phyloP scores from a whole-genome alignment of 129 eudicot genomes.

The Flaveria sonorensis region DNA sequence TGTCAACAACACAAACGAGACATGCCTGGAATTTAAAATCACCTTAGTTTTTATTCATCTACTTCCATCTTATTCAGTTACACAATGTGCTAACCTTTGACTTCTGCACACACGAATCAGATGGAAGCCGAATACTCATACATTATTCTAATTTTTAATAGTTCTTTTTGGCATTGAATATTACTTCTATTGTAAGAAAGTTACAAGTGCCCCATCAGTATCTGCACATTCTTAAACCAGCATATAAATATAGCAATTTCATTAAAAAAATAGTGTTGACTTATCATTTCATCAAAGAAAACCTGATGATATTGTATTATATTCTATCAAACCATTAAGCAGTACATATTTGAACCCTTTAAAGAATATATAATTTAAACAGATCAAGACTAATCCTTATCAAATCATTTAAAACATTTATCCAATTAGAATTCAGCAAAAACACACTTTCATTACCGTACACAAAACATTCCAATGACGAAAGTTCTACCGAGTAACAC shows the following conservation, averaged over 20 bases:
- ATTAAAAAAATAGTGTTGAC: conserved; percentile 5
- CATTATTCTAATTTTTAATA: not conserved
- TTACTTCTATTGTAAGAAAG: not conserved
- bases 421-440: conserved; percentile 4
- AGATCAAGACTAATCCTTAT: conserved; percentile 18
- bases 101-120: not conserved
- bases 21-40: not conserved
- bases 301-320: conserved; percentile 8
- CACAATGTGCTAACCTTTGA: conserved; percentile 13
- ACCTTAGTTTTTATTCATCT: conserved; percentile 3
- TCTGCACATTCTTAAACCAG: conserved; percentile 5
- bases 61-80: not conserved
- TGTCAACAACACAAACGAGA: not conserved
- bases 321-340: conserved; percentile 15
- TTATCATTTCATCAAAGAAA: not conserved
- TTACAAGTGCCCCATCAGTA: conserved; percentile 1
- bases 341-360: not conserved
- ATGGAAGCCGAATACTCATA: not conserved
- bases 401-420: conserved; percentile 6
- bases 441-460: not conserved
- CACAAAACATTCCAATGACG: not conserved
- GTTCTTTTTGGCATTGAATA: not conserved
- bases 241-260: conserved; percentile 6
- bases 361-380: conserved; percentile 15
- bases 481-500: conserved; percentile 8